phyloP scores from a whole-genome alignment of 164 flowering plant genomes.

The Echeveria elegans region DNA sequence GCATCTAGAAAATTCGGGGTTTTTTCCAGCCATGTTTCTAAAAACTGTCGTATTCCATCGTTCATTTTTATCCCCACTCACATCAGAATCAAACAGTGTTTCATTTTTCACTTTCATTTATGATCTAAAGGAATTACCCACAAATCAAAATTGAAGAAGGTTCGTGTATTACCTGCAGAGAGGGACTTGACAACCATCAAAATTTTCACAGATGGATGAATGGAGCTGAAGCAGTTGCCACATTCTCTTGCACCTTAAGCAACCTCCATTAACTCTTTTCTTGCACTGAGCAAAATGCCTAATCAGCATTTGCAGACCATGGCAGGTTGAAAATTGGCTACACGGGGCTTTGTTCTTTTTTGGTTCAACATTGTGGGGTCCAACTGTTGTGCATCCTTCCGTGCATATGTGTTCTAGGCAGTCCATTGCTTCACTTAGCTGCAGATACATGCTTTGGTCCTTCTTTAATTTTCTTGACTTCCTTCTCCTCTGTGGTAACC shows the following conservation, averaged over 20 bases:
- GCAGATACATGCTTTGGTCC: constrained; percentile 48
- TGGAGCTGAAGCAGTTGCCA: constrained; percentile 88
- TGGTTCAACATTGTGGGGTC: constrained; percentile 54
- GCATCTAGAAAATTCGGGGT: not conserved
- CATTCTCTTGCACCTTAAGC: constrained; percentile 82
- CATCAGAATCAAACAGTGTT: not conserved
- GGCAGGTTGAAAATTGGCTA: constrained; percentile 53
- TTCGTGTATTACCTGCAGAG: constrained; percentile 66
- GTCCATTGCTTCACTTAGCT: constrained; percentile 92
- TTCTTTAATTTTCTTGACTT: constrained; percentile 29
- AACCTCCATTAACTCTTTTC: constrained; percentile 60
- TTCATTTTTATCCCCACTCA: not conserved
- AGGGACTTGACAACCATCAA: constrained; percentile 69
- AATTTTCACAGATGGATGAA: constrained; percentile 65
- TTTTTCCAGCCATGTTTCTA: not conserved
- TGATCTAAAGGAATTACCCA: not conserved
- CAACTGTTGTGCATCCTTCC: constrained; percentile 78
- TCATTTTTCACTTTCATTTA: not conserved
- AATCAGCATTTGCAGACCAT: constrained; percentile 62
- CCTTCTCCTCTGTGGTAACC: constrained; percentile 44
- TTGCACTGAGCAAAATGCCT: constrained; percentile 67
- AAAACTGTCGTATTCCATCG: not conserved
- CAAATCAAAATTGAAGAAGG: not conserved
- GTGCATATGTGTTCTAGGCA: constrained; percentile 82
- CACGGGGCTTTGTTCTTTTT: constrained; percentile 42